Percentiles rank a stretch among this genome's conserved stretches.
phyloP scores from a whole-genome alignment of 2,329 filamentous ascomycete species.

The Calonectria pseudoreteaudii region DNA sequence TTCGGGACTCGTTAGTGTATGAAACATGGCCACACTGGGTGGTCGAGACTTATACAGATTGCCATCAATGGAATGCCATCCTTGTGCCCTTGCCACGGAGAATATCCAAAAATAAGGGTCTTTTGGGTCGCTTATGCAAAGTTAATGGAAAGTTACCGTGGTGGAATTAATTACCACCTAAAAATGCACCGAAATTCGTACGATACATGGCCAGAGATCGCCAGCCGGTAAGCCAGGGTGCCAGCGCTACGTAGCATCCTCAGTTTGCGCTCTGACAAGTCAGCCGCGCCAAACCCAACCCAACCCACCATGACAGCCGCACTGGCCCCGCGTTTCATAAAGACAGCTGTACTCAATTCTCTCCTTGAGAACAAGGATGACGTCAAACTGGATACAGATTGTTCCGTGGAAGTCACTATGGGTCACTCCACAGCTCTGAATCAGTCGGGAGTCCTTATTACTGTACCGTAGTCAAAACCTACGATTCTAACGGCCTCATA shows the following conservation, averaged over 20 bases:
- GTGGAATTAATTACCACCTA: not conserved
- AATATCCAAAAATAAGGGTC: not conserved
- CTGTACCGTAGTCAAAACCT: not conserved
- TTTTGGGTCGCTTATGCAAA: not conserved
- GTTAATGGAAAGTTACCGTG: not conserved
- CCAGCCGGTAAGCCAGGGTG: not conserved
- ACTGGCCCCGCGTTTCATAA: conserved; percentile 9
- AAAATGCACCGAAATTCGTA: conserved; percentile 3
- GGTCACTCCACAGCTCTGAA: not conserved
- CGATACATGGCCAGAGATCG: conserved; percentile 5
- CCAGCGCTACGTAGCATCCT: conserved; percentile 9
- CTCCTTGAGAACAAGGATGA: not conserved
- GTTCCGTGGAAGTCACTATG: not conserved
- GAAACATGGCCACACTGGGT: not conserved
- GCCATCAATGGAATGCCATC: not conserved
- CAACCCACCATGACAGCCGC: conserved; percentile 14
- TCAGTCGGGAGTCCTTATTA: not conserved
- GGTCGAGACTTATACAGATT: not conserved
- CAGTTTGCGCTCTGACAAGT: conserved; percentile 18
- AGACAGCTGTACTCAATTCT: not conserved
- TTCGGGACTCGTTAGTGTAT: not conserved
- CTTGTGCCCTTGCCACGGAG: not conserved
- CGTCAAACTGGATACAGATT: not conserved
- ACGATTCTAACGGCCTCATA: not conserved
- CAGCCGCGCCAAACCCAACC: conserved; percentile 3